Evolutionary conservation across 208 protist species (phyloP).

Genomic region (Angomonas ambiguus): DNA sequence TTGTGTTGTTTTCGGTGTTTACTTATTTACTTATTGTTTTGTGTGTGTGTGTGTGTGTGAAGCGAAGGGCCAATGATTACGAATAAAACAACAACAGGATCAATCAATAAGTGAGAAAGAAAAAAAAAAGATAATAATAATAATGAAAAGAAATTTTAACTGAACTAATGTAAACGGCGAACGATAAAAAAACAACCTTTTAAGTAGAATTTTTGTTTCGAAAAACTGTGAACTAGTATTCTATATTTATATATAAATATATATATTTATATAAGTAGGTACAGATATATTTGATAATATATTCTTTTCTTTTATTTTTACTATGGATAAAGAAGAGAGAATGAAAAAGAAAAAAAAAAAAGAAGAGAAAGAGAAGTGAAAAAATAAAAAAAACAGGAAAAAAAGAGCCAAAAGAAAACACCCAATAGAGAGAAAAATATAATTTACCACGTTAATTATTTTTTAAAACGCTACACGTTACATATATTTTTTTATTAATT

Average conservation of each 20-base stretch:
- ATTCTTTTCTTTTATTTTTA: conserved; percentile 17
- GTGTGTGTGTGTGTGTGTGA: too few relatives aligned
- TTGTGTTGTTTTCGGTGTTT: background rate
- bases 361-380: conserved; percentile 1
- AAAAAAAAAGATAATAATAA: conserved; percentile 12
- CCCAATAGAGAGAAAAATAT: background rate
- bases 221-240: background rate
- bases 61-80: background rate
- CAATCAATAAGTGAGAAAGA: background rate
- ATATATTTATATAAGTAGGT: background rate
- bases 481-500: too few relatives aligned
- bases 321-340: background rate
- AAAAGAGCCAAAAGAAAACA: background rate
- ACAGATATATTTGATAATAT: conserved; percentile 5
- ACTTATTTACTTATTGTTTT: background rate
- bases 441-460: background rate
- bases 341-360: conserved; percentile 5
- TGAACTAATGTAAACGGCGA: too few relatives aligned
- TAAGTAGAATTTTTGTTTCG: background rate
- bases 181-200: too few relatives aligned
- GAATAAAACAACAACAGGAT: background rate
- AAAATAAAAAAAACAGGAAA: background rate
- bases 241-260: background rate
- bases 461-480: background rate
- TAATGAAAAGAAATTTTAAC: conserved; percentile 10